Conservation (phyloP, 768 basidiomycete genomes). For the Gautieria morchelliformis region DNA sequence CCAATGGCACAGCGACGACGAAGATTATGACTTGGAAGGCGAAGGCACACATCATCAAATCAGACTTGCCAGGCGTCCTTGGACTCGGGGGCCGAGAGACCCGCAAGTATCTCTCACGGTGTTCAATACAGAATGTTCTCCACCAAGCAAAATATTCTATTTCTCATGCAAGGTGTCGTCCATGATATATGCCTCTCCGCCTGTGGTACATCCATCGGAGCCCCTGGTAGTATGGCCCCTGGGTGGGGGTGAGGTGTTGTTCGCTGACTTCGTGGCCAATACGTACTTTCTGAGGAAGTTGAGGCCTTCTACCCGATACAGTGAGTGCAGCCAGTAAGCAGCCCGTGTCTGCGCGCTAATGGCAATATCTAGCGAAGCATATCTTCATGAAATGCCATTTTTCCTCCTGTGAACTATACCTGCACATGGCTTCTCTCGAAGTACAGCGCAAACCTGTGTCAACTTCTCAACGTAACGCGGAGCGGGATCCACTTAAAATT, state of each 20-base stretch:
- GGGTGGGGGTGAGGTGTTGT: constrained; percentile 20
- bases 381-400: constrained; percentile 21
- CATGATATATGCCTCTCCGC: constrained; percentile 20
- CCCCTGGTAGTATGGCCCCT: constrained; percentile 21
- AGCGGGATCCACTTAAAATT: background rate
- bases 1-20: background rate
- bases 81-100: background rate
- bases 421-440: constrained; percentile 22
- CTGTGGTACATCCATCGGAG: constrained; percentile 18
- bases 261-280: constrained; percentile 18
- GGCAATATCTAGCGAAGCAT: constrained; percentile 14
- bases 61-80: background rate
- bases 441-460: constrained; percentile 8
- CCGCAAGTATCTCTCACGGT: constrained; percentile 4
- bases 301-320: constrained; percentile 19
- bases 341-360: background rate
- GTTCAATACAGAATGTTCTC: constrained; percentile 3
- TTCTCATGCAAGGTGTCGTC: constrained; percentile 12
- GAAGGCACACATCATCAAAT: background rate
- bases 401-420: constrained; percentile 16
- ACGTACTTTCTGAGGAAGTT: constrained; percentile 20
- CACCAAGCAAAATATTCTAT: constrained; percentile 11
- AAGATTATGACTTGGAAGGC: background rate
- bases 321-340: constrained; percentile 9
- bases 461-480: background rate